A percentile compares a stretch with the other conserved stretches of the same genome.
These are phyloP conservation scores for Aristolochia californica DNA, from an alignment of 164 flowering plant species.

Conservation along the genomic window DNA sequence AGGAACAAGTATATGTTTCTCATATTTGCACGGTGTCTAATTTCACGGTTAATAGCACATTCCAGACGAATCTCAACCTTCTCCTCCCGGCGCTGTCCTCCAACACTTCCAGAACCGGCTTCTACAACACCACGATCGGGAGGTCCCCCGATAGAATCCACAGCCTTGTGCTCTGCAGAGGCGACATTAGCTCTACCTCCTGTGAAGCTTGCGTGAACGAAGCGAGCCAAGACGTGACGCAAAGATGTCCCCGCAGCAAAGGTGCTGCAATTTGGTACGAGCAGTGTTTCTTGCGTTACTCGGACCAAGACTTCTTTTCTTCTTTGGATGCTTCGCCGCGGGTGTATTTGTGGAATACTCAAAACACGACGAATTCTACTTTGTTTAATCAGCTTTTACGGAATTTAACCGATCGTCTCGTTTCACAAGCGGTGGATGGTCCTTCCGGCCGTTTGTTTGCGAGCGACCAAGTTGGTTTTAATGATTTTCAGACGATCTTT, in stretches of 20 bases:
- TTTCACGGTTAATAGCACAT: slow-evolving; percentile 1
- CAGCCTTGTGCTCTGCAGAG: slow-evolving; percentile 11
- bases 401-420: not conserved
- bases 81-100: slow-evolving; percentile 5
- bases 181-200: not conserved
- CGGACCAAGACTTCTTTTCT: not conserved
- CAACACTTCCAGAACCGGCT: slow-evolving; percentile 4
- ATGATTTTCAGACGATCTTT: not conserved
- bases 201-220: slow-evolving; percentile 5
- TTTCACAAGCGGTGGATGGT: not conserved
- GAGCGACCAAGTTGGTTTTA: not conserved
- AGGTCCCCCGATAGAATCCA: not conserved
- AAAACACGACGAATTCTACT: not conserved
- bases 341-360: not conserved
- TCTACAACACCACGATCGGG: slow-evolving; percentile 1
- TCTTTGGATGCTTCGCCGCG: too few relatives aligned
- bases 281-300: slow-evolving; percentile 9
- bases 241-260: not conserved
- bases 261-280: slow-evolving; percentile 8
- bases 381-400: not conserved
- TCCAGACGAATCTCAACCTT: slow-evolving; percentile 1
- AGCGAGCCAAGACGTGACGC: not conserved
- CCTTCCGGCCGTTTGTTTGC: slow-evolving; percentile 3
- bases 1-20: too few relatives aligned
- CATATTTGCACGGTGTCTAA: not conserved